Evolutionary conservation across 257 asterid genomes (phyloP), one percentile per base, ranked within the genome.

Genomic region (Ilex asprella): DNA sequence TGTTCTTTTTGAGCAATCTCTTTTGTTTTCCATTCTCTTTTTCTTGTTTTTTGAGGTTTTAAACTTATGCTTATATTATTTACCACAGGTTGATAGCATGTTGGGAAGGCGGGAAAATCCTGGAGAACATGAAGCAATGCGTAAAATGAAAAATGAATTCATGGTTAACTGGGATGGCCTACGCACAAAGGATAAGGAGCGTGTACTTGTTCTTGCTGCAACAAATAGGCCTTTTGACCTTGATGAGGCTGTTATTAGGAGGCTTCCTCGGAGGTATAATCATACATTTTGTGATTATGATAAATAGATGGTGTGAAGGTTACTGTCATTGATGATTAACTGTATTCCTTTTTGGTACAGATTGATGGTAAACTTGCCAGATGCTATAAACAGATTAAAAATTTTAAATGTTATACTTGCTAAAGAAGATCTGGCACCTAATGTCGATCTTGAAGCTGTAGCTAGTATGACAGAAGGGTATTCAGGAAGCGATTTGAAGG

Each of bases 401-500:
- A 81, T 81, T 44, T 39, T 78, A 1, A 71, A 53, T 63, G 84
- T 81, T 60, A 78, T 81, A 60, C 63, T 81, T 32, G 77, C 79
- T 41, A 68, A 73, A 62, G 87, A 81, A 69, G 80, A 71, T 31
- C 50, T 81, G 62, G 77, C 65, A 55, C 71, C 84, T 39, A 56
- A 43, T 3, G 57, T 78, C 2, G 75, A 78, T 67, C 75, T 81
- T 16, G 77, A 67, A 58, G 82, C 75, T 59, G 75, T 81, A 16
- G 81, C 84, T 66, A 78, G 66, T 56, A 56, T 78, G 82, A 78
- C 84, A 0, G 84, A 78, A n/a, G 87, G 84, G 66, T 81, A 75
- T 68, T 81, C 87, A 5, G 87, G 87, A 70, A 81, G 87, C 51
- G 87, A 81, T 81, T 59, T 81, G 3, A 78, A 78, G 84, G 87